Conservation (phyloP, 2,329 filamentous ascomycete species). For the Bipolaris zeicola region DNA sequence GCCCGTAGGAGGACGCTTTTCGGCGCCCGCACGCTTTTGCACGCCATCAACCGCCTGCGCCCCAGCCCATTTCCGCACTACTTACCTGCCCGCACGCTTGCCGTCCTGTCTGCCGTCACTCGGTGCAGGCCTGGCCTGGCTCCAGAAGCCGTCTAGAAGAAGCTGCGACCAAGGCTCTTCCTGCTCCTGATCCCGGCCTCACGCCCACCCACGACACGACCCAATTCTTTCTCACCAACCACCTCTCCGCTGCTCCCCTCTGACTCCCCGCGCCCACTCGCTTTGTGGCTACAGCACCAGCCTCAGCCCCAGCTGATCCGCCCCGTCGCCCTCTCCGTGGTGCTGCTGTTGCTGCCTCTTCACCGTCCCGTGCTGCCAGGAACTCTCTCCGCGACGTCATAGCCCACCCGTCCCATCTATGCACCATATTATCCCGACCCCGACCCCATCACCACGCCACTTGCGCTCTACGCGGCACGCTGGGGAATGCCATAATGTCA, state of each 20-base stretch:
- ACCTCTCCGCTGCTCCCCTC: constrained; percentile 6
- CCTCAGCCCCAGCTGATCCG: constrained; percentile 6
- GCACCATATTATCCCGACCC: constrained; percentile 9
- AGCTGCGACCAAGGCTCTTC: constrained; percentile 5
- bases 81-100: not conserved
- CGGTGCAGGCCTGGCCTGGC: constrained; percentile 6
- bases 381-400: constrained; percentile 21
- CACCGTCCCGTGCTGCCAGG: constrained; percentile 13
- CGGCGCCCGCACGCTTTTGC: constrained; percentile 5
- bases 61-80: constrained; percentile 6
- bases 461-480: constrained; percentile 18
- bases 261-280: constrained; percentile 6
- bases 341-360: constrained; percentile 7
- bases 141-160: constrained; percentile 1
- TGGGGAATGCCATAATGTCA: constrained; percentile 41
- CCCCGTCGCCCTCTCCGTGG: constrained; percentile 6
- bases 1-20: constrained; percentile 9
- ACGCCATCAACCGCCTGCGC: constrained; percentile 5
- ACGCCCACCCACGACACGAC: constrained; percentile 5
- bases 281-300: not conserved
- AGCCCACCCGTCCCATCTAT: constrained; percentile 19
- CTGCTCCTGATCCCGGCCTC: constrained; percentile 13
- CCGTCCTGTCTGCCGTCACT: constrained; percentile 2
- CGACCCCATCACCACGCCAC: constrained; percentile 19
- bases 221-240: constrained; percentile 9